Percentiles rank a stretch among this genome's conserved stretches.
These are phyloP conservation scores for Didymella segeticola DNA, from an alignment of 2,329 filamentous ascomycete species.

Conservation along the genomic window DNA sequence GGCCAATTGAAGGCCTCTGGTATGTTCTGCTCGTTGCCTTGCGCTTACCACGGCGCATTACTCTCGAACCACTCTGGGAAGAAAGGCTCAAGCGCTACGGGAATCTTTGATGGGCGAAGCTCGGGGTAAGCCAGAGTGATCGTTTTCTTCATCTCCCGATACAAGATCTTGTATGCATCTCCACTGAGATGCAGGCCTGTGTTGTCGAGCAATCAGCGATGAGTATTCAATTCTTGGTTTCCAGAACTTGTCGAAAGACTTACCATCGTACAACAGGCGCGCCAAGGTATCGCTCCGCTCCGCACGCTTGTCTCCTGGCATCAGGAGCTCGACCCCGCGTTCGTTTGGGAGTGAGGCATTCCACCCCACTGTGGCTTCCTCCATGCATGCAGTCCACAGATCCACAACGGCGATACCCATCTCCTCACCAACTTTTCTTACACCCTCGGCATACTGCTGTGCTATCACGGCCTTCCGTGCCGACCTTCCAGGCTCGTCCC, in stretches of 20 bases:
- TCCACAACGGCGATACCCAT: conserved; percentile 5
- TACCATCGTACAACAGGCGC: conserved; percentile 13
- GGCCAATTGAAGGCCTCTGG: neutral
- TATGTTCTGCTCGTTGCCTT: neutral
- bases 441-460: conserved; percentile 9
- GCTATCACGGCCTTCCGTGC: conserved; percentile 16
- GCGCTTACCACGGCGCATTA: conserved; percentile 1
- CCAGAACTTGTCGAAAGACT: neutral
- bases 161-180: conserved; percentile 10
- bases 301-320: conserved; percentile 10
- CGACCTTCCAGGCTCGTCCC: conserved; percentile 18
- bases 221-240: neutral
- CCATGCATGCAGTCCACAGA: conserved; percentile 17
- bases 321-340: conserved; percentile 7
- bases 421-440: conserved; percentile 3
- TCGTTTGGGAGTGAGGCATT: neutral
- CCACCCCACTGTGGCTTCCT: conserved; percentile 6
- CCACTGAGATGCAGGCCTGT: conserved; percentile 10
- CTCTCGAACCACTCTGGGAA: conserved; percentile 16
- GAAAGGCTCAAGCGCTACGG: conserved; percentile 18
- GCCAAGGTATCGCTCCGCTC: conserved; percentile 6
- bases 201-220: neutral
- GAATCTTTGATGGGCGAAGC: conserved; percentile 7
- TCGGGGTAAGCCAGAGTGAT: conserved; percentile 9
- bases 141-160: conserved; percentile 9